phyloP scores from a whole-genome alignment of 768 basidiomycete species.

The Artomyces pyxidatus region DNA sequence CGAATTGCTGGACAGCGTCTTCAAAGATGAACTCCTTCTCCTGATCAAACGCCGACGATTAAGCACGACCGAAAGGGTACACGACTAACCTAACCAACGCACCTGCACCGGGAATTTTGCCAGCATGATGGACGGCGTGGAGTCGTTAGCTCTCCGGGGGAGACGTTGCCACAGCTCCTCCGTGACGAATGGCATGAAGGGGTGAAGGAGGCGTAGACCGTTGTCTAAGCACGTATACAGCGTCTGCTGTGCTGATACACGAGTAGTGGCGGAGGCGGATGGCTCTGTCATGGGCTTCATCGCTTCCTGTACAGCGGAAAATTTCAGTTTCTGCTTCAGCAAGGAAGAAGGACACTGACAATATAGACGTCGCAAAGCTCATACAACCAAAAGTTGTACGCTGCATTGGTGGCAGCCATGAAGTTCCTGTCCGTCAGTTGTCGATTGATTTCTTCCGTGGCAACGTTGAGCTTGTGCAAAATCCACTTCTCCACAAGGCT shows the following conservation, averaged over 20 bases:
- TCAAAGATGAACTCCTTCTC: conserved; percentile 52
- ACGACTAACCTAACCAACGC: too few species aligned
- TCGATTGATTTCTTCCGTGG: conserved; percentile 68
- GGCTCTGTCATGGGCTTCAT: conserved; percentile 97
- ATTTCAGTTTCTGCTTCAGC: not conserved
- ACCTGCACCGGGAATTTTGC: conserved; percentile 76
- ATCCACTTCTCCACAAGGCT: conserved; percentile 94
- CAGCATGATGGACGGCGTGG: conserved; percentile 85
- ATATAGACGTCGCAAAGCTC: conserved; percentile 99
- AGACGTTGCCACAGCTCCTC: conserved; percentile 98
- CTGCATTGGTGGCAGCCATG: conserved; percentile 79
- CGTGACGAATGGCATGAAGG: conserved; percentile 99
- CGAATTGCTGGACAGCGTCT: conserved; percentile 78
- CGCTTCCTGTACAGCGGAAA: conserved; percentile 63
- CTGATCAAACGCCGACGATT: conserved; percentile 28
- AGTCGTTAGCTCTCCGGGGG: conserved; percentile 75
- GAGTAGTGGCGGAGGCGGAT: conserved; percentile 48
- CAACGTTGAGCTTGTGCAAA: conserved; percentile 84
- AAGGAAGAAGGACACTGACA: conserved; percentile 35
- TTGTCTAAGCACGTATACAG: conserved; percentile 90
- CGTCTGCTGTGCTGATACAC: conserved; percentile 88
- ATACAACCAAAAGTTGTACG: conserved; percentile 95
- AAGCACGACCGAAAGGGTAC: not conserved
- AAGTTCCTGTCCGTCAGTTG: conserved; percentile 79
- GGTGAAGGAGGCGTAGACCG: conserved; percentile 86